A percentile compares a stretch with the other conserved stretches of the same genome.
Conservation (phyloP, 805 yeast species). For the Saccharomycopsis capsularis region DNA sequence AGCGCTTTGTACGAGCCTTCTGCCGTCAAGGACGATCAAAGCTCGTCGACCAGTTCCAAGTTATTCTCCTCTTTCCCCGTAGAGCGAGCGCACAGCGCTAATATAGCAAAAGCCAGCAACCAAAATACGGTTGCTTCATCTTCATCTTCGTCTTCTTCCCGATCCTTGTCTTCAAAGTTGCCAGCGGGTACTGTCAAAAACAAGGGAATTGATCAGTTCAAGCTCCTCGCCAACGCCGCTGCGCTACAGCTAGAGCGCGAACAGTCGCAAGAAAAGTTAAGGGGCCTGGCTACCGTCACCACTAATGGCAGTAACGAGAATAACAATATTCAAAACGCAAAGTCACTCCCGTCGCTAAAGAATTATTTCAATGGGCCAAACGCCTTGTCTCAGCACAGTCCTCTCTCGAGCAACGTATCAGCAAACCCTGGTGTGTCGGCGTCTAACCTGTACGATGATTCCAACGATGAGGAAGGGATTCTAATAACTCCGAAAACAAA, state of each 20-base stretch:
- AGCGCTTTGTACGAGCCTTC: background rate
- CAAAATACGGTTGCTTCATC: background rate
- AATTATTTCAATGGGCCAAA: conserved; percentile 2
- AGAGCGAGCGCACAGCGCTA: background rate
- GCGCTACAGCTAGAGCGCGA: conserved; percentile 20
- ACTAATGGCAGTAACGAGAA: background rate
- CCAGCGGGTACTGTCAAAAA: background rate
- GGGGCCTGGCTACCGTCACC: background rate
- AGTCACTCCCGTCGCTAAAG: conserved; percentile 15
- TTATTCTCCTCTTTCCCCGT: background rate
- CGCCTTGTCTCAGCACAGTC: background rate
- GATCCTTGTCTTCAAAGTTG: background rate
- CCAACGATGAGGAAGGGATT: conserved; percentile 15
- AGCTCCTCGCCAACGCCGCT: conserved; percentile 19
- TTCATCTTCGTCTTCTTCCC: background rate
- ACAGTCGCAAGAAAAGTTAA: conserved; percentile 1
- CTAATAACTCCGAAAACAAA: conserved; percentile 9
- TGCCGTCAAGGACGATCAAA: background rate
- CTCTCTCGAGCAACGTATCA: background rate
- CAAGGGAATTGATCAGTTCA: conserved; percentile 17
- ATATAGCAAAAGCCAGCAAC: background rate
- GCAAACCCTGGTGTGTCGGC: background rate
- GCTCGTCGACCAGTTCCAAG: background rate
- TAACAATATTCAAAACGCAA: conserved; percentile 7
- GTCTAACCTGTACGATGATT: conserved; percentile 1